Evolutionary conservation across 805 yeast genomes (phyloP), one percentile per base, ranked within the genome.

Genomic region (Yarrowia porcina): DNA sequence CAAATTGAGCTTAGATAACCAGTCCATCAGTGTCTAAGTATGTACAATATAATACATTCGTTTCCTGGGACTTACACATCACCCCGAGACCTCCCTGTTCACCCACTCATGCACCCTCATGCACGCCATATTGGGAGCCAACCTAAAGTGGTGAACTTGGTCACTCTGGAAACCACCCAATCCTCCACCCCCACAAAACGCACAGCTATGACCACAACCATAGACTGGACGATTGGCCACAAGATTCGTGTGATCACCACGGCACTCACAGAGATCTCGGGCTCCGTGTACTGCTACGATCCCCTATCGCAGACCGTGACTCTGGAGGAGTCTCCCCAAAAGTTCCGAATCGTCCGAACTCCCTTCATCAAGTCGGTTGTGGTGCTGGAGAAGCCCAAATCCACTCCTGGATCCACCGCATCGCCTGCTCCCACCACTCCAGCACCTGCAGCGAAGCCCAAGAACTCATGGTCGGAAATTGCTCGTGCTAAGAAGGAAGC

Each of bases 231-330:
- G 44, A 20, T 59, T 17, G 63, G 63, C 18, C 39, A 18, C 42
- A 67, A 68, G 68, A 88, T 89, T 64, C 83, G 79, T 69, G 77
- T 88, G 60, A 80, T 82, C 12, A 88, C 89, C 57, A 75, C 81
- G 7, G 74, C 84, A 49, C 90, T 87, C 69, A 78, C 80, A 27
- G 76, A 77, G 9, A 77, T 84, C 60, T 77, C 78, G n/a, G 96
- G 94, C 1, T 75, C 79, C 32, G 79, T 89, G 38, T 86, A 84
- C 71, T 80, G 90, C 10, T 86, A 82, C 71, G 82, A 83, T 64
- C 76, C 85, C 8, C 63, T 64, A 7, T 79, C 77, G 61, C 78
- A 79, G 41, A 71, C 83, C n/a, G 65, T 82, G 23, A 72, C 81
- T 1, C 69, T 79, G 61, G 70, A 68, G 39, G 69, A 71, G 42